Evolutionary conservation across 1,139 yeast species (phyloP).

Genomic region (Nakaseomyces uthaithaninus): DNA sequence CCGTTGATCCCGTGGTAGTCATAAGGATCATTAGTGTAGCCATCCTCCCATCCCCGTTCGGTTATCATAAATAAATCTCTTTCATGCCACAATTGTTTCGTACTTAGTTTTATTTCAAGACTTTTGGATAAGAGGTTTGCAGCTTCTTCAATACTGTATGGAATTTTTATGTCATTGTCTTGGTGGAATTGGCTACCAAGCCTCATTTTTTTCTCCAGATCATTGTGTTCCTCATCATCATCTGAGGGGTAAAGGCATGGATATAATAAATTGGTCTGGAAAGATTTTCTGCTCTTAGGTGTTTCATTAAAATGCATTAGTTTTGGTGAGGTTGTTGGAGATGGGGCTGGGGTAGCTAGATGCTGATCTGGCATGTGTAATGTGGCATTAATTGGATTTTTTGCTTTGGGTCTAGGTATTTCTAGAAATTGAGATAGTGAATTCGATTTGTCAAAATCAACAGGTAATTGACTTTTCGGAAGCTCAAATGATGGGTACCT

Average conservation of each 20-base stretch:
- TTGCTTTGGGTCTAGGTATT: slow-evolving; percentile 52
- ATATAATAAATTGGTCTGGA: slow-evolving; percentile 69
- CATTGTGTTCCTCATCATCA: slow-evolving; percentile 21
- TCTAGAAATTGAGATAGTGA: slow-evolving; percentile 53
- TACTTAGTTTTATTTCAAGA: slow-evolving; percentile 53
- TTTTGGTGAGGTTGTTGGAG: slow-evolving; percentile 64
- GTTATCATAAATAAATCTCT: slow-evolving; percentile 60
- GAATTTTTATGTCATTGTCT: slow-evolving; percentile 37
- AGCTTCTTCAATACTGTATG: slow-evolving; percentile 76
- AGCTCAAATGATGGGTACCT: slow-evolving; percentile 66
- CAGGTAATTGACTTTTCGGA: slow-evolving; percentile 40
- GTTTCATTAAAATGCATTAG: slow-evolving; percentile 14
- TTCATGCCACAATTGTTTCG: slow-evolving; percentile 66
- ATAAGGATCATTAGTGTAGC: slow-evolving; percentile 14
- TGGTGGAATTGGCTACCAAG: slow-evolving; percentile 5
- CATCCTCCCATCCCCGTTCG: slow-evolving; percentile 57
- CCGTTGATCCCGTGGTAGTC: slow-evolving; percentile 14
- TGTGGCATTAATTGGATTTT: slow-evolving; percentile 35
- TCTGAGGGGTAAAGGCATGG: slow-evolving; percentile 69
- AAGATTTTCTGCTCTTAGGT: slow-evolving; percentile 45
- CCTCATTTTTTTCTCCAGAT: slow-evolving; percentile 14
- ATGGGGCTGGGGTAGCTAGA: slow-evolving; percentile 83
- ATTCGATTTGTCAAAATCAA: slow-evolving; percentile 41
- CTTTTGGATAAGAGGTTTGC: slow-evolving; percentile 52
- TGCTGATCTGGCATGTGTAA: slow-evolving; percentile 61